These are phyloP conservation scores for Aegilops speltoides DNA, from an alignment of 176 grass and related monocot species.

Conservation along the genomic window DNA sequence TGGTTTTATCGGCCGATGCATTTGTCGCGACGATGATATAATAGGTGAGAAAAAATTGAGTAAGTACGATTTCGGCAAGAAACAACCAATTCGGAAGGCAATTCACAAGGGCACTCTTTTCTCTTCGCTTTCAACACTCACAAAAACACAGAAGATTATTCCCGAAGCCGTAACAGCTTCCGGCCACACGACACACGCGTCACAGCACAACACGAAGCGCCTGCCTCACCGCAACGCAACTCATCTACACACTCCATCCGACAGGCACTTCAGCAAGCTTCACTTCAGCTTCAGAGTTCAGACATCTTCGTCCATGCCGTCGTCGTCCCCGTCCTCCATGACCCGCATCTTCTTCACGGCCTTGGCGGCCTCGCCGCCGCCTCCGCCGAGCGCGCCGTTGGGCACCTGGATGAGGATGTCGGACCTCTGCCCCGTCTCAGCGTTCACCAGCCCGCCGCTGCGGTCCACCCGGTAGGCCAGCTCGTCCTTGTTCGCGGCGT, in stretches of 20 bases:
- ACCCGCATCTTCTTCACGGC: conserved; percentile 69
- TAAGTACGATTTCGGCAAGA: too few species aligned
- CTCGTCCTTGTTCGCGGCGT: conserved; percentile 56
- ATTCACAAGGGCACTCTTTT: too few species aligned
- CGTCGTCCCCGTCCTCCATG: conserved; percentile 38
- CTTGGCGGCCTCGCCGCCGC: conserved; percentile 21
- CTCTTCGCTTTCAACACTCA: too few species aligned
- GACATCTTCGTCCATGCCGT: conserved; percentile 55
- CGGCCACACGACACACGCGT: too few species aligned
- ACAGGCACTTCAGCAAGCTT: not conserved
- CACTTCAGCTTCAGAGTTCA: not conserved
- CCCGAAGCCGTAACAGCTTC: too few species aligned
- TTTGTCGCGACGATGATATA: too few species aligned
- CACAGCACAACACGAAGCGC: not conserved
- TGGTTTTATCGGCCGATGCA: too few species aligned
- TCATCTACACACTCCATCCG: not conserved
- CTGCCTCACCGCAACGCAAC: not conserved
- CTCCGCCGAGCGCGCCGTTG: conserved; percentile 1
- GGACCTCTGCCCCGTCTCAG: conserved; percentile 57
- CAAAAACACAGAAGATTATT: too few species aligned
- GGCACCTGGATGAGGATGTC: conserved; percentile 84
- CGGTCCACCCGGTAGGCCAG: conserved; percentile 60
- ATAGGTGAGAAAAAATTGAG: too few species aligned
- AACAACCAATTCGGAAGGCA: too few species aligned
- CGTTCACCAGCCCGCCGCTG: conserved; percentile 73